Base-by-base conservation (phyloP, 1,284 basidiomycete species). In the Trichosporon sp. region DNA sequence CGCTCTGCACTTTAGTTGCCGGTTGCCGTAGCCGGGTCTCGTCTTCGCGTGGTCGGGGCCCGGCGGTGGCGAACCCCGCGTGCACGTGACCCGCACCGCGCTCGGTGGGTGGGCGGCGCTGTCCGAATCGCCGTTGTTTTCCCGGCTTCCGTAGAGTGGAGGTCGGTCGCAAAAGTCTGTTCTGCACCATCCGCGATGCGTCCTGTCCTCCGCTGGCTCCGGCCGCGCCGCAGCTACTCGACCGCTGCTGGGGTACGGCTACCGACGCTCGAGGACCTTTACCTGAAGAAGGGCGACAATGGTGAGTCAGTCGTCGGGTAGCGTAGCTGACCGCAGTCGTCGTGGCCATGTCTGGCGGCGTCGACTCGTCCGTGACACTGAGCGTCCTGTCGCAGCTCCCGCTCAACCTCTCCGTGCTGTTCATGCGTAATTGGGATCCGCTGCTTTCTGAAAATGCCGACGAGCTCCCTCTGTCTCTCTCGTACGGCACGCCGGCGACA, bases 321-420 rank as follows among this genome's bases (percentile, higher is more conserved):
- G 8, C 15, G 18, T 7, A 15, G 34, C 66, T 68, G n/a, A 68
- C 62, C 7, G 23, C 75, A 93, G 93, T 98, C 62, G 88, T 92
- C 0, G 88, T 97, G 2, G 94, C 92, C 32, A 94, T 98, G 91
- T 97, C 93, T 0, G 96, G 96, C 42, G 96, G 96, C 0, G 95
- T 98, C 3, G 95, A 98, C 81, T 97, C 95, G 1, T 93, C 92
- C 2, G 92, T 95, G 6, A 86, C 91, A 0, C 91, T 93, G 8
- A 86, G 86, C 66, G 81, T 96, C 23, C 83, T 96, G n/a, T 85
- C 89, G 18, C 86, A 90, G 62, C 80, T 90, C 79, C 91, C 91
- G 71, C 91, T 89, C 75, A 88, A 93, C 76, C 86, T 94, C 18
- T 91, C 88, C 67, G 94, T 93, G 1, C 87, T 98, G 0, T 98